These are phyloP conservation scores for Arachis hypogaea DNA, from an alignment of 306 rosid genomes.

Conservation along the genomic window DNA sequence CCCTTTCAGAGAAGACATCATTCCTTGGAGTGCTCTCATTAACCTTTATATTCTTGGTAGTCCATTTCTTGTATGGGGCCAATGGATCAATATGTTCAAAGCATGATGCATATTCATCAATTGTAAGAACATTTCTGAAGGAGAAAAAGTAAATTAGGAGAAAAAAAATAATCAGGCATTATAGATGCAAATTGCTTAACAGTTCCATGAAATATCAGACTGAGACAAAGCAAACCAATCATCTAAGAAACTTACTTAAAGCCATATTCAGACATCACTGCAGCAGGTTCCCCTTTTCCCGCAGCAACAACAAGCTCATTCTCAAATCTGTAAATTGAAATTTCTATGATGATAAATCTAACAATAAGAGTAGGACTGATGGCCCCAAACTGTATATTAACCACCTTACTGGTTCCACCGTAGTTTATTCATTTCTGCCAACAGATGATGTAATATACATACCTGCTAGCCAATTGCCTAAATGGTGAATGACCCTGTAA, in stretches of 20 bases:
- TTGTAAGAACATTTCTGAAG: slow-evolving; percentile 79
- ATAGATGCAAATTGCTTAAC: slow-evolving; percentile 13
- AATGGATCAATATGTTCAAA: slow-evolving; percentile 89
- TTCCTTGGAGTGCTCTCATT: slow-evolving; percentile 39
- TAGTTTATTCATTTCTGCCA: background rate
- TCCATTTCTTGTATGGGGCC: slow-evolving; percentile 82
- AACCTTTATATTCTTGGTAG: slow-evolving; percentile 46
- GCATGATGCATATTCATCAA: slow-evolving; percentile 79
- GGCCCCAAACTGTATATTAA: slow-evolving; percentile 11
- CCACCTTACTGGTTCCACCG: slow-evolving; percentile 29
- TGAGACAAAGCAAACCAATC: background rate
- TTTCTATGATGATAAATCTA: slow-evolving; percentile 25
- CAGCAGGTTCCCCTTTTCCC: slow-evolving; percentile 95
- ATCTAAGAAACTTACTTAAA: slow-evolving; percentile 59
- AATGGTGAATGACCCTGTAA: slow-evolving; percentile 92
- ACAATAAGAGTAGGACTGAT: background rate
- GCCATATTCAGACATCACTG: slow-evolving; percentile 90
- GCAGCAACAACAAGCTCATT: slow-evolving; percentile 78
- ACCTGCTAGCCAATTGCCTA: slow-evolving; percentile 77
- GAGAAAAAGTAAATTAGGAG: slow-evolving; percentile 15
- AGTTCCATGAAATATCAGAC: slow-evolving; percentile 3
- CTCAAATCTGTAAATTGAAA: slow-evolving; percentile 59
- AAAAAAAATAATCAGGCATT: slow-evolving; percentile 4
- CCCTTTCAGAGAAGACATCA: slow-evolving; percentile 65
- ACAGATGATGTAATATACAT: slow-evolving; percentile 34